Conservation (phyloP, 768 basidiomycete species). For the Xanthoconium purpureum region DNA sequence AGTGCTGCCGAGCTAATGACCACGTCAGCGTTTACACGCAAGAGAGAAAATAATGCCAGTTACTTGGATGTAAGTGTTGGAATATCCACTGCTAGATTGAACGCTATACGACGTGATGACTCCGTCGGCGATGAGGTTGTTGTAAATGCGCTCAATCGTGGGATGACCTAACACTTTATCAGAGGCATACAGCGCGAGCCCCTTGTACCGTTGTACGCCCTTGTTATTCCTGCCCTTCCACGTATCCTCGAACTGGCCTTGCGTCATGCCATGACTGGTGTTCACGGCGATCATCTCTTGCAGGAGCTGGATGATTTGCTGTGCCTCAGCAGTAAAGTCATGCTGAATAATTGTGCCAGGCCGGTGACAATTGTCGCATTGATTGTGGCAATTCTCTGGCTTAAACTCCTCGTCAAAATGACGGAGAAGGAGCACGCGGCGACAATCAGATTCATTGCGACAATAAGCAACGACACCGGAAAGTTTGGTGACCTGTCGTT, state of each 20-base stretch:
- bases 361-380: conserved; percentile 83
- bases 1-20: conserved; percentile 14
- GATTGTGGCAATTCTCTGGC: conserved; percentile 54
- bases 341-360: conserved; percentile 41
- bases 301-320: conserved; percentile 57
- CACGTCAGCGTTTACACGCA: background rate
- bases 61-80: conserved; percentile 53
- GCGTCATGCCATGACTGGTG: conserved; percentile 52
- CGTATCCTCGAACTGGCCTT: conserved; percentile 54
- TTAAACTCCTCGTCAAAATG: conserved; percentile 87
- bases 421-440: conserved; percentile 81
- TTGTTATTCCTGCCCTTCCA: conserved; percentile 60
- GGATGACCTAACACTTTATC: conserved; percentile 48
- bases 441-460: conserved; percentile 76
- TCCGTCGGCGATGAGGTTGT: conserved; percentile 49
- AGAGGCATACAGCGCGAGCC: conserved; percentile 51
- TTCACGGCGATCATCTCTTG: conserved; percentile 41
- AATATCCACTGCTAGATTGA: conserved; percentile 47
- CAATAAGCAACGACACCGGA: conserved; percentile 77
- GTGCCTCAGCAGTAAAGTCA: conserved; percentile 63
- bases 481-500: conserved; percentile 63
- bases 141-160: conserved; percentile 64
- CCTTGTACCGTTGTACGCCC: conserved; percentile 43
- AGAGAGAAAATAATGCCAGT: background rate
- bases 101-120: conserved; percentile 48